Conservation (phyloP, 192 early-diverging fungal species). For the Backusella psychrophila region DNA sequence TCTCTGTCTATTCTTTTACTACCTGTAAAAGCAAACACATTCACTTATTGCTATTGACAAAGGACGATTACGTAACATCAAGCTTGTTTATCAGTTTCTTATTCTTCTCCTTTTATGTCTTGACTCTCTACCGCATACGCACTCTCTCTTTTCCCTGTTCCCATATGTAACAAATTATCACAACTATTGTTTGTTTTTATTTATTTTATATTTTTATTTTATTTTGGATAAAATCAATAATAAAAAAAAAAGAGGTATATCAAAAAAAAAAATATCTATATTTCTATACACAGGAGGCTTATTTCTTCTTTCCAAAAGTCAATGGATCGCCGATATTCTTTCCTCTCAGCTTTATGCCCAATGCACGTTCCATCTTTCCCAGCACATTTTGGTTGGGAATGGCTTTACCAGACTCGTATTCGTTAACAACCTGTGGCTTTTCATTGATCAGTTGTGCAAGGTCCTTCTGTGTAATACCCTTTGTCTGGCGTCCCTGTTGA, state of each 20-base stretch:
- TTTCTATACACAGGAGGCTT: neutral
- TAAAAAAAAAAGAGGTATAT: neutral
- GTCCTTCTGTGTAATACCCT: slow-evolving; percentile 86
- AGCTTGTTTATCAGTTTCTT: neutral
- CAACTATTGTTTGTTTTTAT: neutral
- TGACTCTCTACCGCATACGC: too few relatives aligned
- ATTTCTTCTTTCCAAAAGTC: slow-evolving; percentile 46
- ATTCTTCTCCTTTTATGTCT: neutral
- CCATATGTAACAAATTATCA: neutral
- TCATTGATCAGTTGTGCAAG: slow-evolving; percentile 88
- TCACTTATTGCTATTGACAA: too few relatives aligned
- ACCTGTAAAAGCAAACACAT: too few relatives aligned
- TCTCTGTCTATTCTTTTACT: too few relatives aligned
- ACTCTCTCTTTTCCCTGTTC: neutral
- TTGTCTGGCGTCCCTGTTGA: slow-evolving; percentile 72
- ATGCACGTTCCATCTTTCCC: slow-evolving; percentile 81
- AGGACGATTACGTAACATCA: too few relatives aligned
- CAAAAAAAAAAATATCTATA: neutral
- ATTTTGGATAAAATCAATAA: neutral
- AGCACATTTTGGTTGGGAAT: slow-evolving; percentile 92
- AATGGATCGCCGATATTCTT: slow-evolving; percentile 66
- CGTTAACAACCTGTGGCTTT: slow-evolving; percentile 83
- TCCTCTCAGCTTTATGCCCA: slow-evolving; percentile 88
- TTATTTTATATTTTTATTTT: neutral
- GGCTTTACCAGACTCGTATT: slow-evolving; percentile 85